These are phyloP conservation scores for Plenodomus biglobosus DNA, from an alignment of 2,329 filamentous ascomycete species.

Conservation along the genomic window DNA sequence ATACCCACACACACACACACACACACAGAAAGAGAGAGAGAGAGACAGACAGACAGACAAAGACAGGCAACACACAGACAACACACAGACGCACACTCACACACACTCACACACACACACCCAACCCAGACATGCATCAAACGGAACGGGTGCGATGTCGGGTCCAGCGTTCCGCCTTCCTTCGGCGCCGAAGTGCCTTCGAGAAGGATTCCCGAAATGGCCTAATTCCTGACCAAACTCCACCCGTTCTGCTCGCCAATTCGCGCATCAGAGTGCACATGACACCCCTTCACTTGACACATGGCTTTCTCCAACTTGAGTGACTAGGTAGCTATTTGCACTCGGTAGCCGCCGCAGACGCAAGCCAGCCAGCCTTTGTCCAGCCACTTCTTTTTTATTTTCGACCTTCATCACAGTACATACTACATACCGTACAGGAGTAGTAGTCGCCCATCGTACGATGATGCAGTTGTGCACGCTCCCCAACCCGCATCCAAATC, in stretches of 20 bases:
- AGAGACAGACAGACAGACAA: too few relatives aligned
- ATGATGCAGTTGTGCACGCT: not conserved
- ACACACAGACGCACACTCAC: too few relatives aligned
- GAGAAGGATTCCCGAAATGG: constrained; percentile 25
- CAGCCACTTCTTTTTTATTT: too few relatives aligned
- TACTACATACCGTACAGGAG: too few relatives aligned
- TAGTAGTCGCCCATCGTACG: not conserved
- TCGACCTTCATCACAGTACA: too few relatives aligned
- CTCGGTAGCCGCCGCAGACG: not conserved
- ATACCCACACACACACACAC: too few relatives aligned
- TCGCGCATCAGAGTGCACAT: constrained; percentile 15
- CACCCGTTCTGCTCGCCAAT: constrained; percentile 29
- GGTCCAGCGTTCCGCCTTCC: constrained; percentile 6
- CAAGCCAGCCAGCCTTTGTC: not conserved
- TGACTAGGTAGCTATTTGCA: too few relatives aligned
- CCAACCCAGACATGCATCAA: not conserved
- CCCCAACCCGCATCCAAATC: not conserved
- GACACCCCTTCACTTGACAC: constrained; percentile 13
- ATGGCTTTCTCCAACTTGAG: not conserved
- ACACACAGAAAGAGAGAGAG: too few relatives aligned
- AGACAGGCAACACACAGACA: too few relatives aligned
- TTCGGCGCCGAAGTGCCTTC: constrained; percentile 24
- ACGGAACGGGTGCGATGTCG: constrained; percentile 5
- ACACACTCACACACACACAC: too few relatives aligned
- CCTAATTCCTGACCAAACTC: not conserved